These are phyloP conservation scores for Lepiota venenata DNA, from an alignment of 768 basidiomycete genomes.

Conservation along the genomic window DNA sequence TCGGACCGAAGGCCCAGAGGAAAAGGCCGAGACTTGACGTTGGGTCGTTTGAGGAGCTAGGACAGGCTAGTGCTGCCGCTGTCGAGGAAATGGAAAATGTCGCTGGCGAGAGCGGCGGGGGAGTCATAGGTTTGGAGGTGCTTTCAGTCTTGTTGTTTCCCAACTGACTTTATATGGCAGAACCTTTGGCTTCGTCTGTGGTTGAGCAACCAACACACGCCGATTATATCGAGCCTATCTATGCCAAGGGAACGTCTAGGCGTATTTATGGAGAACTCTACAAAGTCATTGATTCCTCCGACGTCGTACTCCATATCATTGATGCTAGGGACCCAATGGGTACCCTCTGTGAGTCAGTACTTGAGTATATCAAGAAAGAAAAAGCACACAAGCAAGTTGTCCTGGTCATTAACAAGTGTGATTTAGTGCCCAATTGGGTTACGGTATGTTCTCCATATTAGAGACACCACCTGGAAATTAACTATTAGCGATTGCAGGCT, in stretches of 20 bases:
- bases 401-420: slow-evolving; percentile 96
- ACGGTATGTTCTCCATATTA: slow-evolving; percentile 60
- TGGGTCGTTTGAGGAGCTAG: slow-evolving; percentile 91
- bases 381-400: slow-evolving; percentile 98
- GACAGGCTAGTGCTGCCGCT: slow-evolving; percentile 56
- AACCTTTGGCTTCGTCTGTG: slow-evolving; percentile 46
- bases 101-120: slow-evolving; percentile 32
- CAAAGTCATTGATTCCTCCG: slow-evolving; percentile 99
- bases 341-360: slow-evolving; percentile 90
- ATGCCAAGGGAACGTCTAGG: slow-evolving; percentile 91
- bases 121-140: slow-evolving; percentile 40
- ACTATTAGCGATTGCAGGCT: slow-evolving; percentile 47
- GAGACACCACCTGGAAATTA: background rate
- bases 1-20: slow-evolving; percentile 93
- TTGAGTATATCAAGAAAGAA: slow-evolving; percentile 93
- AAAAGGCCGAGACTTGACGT: slow-evolving; percentile 85
- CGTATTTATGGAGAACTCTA: slow-evolving; percentile 98
- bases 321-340: slow-evolving; percentile 96
- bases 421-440: slow-evolving; percentile 98
- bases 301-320: slow-evolving; percentile 91
- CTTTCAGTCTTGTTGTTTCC: background rate
- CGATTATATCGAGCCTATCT: slow-evolving; percentile 86
- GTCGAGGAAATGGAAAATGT: slow-evolving; percentile 50
- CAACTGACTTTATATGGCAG: slow-evolving; percentile 21
- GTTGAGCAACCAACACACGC: slow-evolving; percentile 64